Percentiles rank a stretch among this genome's conserved stretches.
phyloP scores from a whole-genome alignment of 2,329 filamentous ascomycete genomes.

The Pseudocercospora crystallina region DNA sequence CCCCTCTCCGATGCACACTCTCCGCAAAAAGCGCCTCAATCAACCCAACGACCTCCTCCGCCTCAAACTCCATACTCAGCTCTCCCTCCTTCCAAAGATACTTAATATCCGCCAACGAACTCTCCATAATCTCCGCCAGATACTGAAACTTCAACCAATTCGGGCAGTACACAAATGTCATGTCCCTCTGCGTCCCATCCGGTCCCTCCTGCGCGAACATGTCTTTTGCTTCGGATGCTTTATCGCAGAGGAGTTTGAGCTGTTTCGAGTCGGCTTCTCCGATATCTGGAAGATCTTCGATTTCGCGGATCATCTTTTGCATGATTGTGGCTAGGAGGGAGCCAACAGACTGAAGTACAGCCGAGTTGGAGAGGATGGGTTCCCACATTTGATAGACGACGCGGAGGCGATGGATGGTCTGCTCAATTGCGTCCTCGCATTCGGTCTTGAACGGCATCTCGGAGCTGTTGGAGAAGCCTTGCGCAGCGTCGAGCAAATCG shows the following conservation, averaged over 20 bases:
- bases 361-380: slow-evolving; percentile 58
- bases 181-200: slow-evolving; percentile 37
- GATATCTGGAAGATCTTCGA: slow-evolving; percentile 64
- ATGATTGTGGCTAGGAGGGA: slow-evolving; percentile 58
- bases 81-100: slow-evolving; percentile 66
- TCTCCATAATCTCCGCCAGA: slow-evolving; percentile 62
- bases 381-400: slow-evolving; percentile 59
- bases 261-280: slow-evolving; percentile 62
- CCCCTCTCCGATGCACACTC: slow-evolving; percentile 57
- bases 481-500: slow-evolving; percentile 62
- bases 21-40: slow-evolving; percentile 66
- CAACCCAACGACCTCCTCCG: slow-evolving; percentile 62
- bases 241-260: slow-evolving; percentile 58
- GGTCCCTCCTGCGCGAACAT: slow-evolving; percentile 53
- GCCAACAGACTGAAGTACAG: slow-evolving; percentile 61
- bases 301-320: slow-evolving; percentile 60
- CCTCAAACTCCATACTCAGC: slow-evolving; percentile 60
- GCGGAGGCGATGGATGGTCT: slow-evolving; percentile 58
- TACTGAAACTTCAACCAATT: slow-evolving; percentile 68
- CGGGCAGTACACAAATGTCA: slow-evolving; percentile 61
- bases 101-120: slow-evolving; percentile 63
- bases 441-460: slow-evolving; percentile 58
- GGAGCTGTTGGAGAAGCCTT: slow-evolving; percentile 62
- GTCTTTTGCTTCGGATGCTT: slow-evolving; percentile 55
- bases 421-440: slow-evolving; percentile 60